Base-by-base conservation (phyloP, 805 yeast species). In the Torulaspora gathmanii region DNA sequence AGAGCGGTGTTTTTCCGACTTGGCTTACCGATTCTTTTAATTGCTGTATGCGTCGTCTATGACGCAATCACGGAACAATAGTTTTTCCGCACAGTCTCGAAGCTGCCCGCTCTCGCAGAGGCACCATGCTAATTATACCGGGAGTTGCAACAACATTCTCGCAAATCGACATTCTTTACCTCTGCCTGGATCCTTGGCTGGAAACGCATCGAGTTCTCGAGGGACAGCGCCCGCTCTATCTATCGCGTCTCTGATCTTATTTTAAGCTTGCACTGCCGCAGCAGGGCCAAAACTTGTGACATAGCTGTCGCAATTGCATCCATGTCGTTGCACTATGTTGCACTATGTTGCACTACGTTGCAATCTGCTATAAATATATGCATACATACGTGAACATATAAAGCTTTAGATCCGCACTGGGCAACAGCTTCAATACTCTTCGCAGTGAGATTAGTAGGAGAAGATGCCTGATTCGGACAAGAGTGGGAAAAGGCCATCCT, bases 401-500 rank as follows among this genome's bases (percentile, higher is more conserved):
- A 12, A n/a, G 12, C n/a, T 27, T n/a, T 11, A 11, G n/a, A 33
- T 15, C 22, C 6, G 5, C 5, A 22, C 12, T 5, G 29, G 2
- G 11, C 19, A 12, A 16, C 12, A 17, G 40, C 19, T 16, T 4
- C 13, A 33, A 9, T 6, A n/a, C 16, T 8, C 13, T 33, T n/a
- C 12, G 25, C 17, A 8, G 22, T 22, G n/a, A 22, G 29, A 6
- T 8, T 11, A 19, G 27, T 33, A 28, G 34, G 17, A 19, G 30
- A 27, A 13, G 41, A 41, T 42, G 37, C 35, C 44, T 28, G 37
- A 27, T 5, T 13, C 36, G 37, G 49, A 31, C 10, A 39, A 15
- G 27, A 29, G 37, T 13, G 39, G 34, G 19, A 45, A 45, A 26
- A 34, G n/a, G 5, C 38, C 38, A 0, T 41, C 37, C 19, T 45